These are phyloP conservation scores for Cystobasidium pallidum DNA, from an alignment of 1,284 basidiomycete species.

Conservation along the genomic window DNA sequence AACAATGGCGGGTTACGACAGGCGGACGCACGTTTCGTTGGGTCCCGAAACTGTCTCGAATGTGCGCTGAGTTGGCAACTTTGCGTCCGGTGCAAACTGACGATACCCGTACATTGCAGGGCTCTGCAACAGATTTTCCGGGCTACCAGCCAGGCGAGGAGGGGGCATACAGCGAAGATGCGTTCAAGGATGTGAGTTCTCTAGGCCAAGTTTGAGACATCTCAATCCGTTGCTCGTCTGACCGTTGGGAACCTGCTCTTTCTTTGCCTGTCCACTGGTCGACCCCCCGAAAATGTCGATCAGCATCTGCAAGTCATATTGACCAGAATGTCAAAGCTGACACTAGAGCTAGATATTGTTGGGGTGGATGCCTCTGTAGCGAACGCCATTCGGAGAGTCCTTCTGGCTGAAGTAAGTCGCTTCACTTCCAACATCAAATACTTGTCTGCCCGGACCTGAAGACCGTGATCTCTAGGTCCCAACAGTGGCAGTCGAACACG, in stretches of 20 bases:
- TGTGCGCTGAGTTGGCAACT: background rate
- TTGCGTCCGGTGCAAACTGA: background rate
- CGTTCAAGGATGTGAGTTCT: conserved; percentile 71
- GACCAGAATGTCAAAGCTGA: conserved; percentile 74
- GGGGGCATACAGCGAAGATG: conserved; percentile 75
- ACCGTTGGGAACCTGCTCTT: background rate
- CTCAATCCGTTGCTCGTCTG: background rate
- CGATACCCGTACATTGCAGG: conserved; percentile 60
- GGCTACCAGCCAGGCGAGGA: conserved; percentile 83
- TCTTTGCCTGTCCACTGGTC: background rate
- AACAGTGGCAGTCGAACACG: conserved; percentile 87
- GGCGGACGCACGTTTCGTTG: conserved; percentile 21
- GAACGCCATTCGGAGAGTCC: conserved; percentile 86
- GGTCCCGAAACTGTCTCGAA: conserved; percentile 26
- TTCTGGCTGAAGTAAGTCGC: conserved; percentile 82
- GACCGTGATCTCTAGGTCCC: conserved; percentile 67
- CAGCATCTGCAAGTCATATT: conserved; percentile 75
- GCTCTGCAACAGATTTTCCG: conserved; percentile 83
- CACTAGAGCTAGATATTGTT: conserved; percentile 91
- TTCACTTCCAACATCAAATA: background rate
- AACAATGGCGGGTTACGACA: background rate
- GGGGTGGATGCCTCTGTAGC: conserved; percentile 96
- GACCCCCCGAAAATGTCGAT: conserved; percentile 9
- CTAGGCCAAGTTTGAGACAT: background rate
- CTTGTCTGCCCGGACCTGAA: background rate